These are phyloP conservation scores for Aspergillus brunneoviolaceus DNA, from an alignment of 2,329 filamentous ascomycete species.

Conservation along the genomic window DNA sequence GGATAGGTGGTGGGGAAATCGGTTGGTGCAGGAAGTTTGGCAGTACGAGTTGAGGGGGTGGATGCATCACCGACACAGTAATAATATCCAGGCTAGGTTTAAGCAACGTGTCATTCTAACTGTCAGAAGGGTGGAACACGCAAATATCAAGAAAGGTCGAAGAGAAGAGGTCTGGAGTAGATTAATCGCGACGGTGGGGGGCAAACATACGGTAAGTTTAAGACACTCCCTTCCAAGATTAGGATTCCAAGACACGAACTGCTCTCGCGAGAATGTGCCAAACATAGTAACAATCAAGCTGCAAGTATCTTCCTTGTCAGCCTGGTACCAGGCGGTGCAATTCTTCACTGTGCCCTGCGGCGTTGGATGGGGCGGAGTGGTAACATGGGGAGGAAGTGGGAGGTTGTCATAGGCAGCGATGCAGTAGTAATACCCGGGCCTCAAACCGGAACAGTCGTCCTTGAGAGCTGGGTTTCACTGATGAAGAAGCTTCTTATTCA, in stretches of 20 bases:
- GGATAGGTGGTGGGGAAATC: too few relatives aligned
- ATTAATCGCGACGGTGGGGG: not conserved
- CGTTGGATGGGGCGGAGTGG: not conserved
- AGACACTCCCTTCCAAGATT: not conserved
- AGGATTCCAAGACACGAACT: constrained; percentile 15
- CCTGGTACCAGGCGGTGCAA: constrained; percentile 11
- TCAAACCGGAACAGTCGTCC: constrained; percentile 9
- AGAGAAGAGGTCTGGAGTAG: not conserved
- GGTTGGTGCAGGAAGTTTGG: constrained; percentile 2
- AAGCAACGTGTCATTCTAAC: too few relatives aligned
- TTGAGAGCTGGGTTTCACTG: constrained; percentile 15
- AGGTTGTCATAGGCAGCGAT: constrained; percentile 9
- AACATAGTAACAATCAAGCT: constrained; percentile 9
- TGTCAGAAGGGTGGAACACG: not conserved
- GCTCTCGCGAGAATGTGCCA: constrained; percentile 8
- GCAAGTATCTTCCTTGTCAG: constrained; percentile 9
- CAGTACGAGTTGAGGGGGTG: constrained; percentile 10
- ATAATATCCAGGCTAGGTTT: not conserved
- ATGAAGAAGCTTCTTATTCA: constrained; percentile 3
- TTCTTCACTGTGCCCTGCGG: constrained; percentile 1
- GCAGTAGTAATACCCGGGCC: constrained; percentile 13
- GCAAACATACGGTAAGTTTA: not conserved
- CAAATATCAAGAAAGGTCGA: not conserved
- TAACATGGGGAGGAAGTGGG: constrained; percentile 10
- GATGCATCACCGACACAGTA: constrained; percentile 10